A percentile compares a stretch with the other conserved stretches of the same genome.
phyloP scores from a whole-genome alignment of 1,139 yeast species.

The Lodderomyces beijingensis region DNA sequence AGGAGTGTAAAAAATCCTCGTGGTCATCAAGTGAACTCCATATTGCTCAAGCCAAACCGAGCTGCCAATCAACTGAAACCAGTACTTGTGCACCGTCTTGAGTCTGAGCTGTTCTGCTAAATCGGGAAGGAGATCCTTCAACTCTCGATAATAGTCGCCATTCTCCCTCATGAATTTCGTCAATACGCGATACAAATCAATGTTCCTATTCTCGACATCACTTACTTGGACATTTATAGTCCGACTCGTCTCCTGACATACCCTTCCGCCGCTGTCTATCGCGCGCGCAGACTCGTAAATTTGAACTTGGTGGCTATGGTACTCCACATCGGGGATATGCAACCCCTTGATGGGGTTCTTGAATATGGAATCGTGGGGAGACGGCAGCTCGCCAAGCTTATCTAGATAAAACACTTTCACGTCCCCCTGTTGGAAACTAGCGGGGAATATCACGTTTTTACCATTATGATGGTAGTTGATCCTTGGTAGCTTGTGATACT shows the following conservation, averaged over 20 bases:
- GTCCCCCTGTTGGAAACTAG: too few species aligned
- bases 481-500: too few species aligned
- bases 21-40: slow-evolving; percentile 35
- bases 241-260: not conserved
- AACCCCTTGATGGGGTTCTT: too few species aligned
- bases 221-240: not conserved
- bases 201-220: not conserved
- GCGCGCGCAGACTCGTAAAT: too few species aligned
- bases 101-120: slow-evolving; percentile 23
- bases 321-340: too few species aligned
- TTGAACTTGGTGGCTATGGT: too few species aligned
- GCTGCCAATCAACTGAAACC: slow-evolving; percentile 38
- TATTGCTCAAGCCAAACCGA: slow-evolving; percentile 39
- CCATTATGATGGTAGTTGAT: too few species aligned
- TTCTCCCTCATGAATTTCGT: not conserved
- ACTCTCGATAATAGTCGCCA: not conserved
- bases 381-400: too few species aligned
- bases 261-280: too few species aligned
- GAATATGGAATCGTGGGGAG: too few species aligned
- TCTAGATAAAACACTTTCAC: too few species aligned
- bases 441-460: too few species aligned
- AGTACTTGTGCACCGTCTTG: slow-evolving; percentile 26
- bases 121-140: slow-evolving; percentile 13
- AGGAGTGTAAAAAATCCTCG: slow-evolving; percentile 31
- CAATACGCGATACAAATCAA: not conserved